These are phyloP conservation scores for Xylariaceae sp. DNA, from an alignment of 2,329 filamentous ascomycete species.

Conservation along the genomic window DNA sequence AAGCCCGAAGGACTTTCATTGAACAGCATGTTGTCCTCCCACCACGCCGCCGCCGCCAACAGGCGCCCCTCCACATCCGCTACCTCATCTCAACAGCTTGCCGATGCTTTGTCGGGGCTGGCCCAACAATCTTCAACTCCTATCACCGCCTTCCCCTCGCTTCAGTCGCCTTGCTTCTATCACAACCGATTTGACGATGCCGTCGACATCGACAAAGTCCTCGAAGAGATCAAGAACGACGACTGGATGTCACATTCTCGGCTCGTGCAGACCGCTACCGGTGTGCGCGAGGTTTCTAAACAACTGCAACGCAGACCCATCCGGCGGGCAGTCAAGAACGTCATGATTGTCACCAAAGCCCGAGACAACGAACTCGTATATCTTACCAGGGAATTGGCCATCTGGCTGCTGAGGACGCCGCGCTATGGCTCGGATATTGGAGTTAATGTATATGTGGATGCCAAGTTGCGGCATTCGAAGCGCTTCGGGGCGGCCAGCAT, in stretches of 20 bases:
- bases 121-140: slow-evolving; percentile 43
- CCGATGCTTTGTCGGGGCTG: slow-evolving; percentile 57
- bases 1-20: slow-evolving; percentile 64
- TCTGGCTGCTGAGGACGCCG: slow-evolving; percentile 85
- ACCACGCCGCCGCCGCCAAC: slow-evolving; percentile 31
- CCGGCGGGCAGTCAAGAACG: slow-evolving; percentile 83
- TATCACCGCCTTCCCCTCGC: slow-evolving; percentile 58
- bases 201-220: slow-evolving; percentile 88
- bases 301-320: slow-evolving; percentile 91
- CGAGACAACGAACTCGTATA: slow-evolving; percentile 90
- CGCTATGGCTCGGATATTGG: slow-evolving; percentile 87
- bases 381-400: slow-evolving; percentile 80
- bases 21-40: slow-evolving; percentile 55
- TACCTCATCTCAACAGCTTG: slow-evolving; percentile 59
- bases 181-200: slow-evolving; percentile 96
- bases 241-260: slow-evolving; percentile 91
- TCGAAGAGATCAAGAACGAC: slow-evolving; percentile 88
- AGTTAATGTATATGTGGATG: slow-evolving; percentile 97
- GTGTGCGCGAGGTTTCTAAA: slow-evolving; percentile 92
- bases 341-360: slow-evolving; percentile 99
- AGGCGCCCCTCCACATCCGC: slow-evolving; percentile 40
- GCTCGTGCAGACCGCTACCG: slow-evolving; percentile 90
- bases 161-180: slow-evolving; percentile 96
- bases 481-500: slow-evolving; percentile 79
- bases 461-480: slow-evolving; percentile 83